Base-by-base conservation (phyloP, 495 filamentous ascomycete genomes). In the Lichenothelia convexa region DNA sequence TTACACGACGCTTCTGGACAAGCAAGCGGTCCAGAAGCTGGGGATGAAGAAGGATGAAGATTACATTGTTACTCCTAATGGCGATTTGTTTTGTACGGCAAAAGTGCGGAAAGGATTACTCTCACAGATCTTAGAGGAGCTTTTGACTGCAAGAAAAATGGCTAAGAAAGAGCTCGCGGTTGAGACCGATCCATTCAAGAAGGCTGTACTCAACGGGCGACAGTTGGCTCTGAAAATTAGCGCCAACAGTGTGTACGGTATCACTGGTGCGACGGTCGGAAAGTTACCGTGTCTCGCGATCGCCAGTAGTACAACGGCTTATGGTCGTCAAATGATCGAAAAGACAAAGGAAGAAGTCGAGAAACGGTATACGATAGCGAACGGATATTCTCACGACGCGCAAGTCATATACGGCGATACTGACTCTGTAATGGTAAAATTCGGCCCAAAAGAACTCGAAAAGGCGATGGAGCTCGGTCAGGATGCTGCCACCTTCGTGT, bases 341-440 rank as follows among this genome's bases (percentile, higher is more conserved):
- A 86, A 72, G 57, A 94, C 89, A 11, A 94, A 93, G 53, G 63
- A 75, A 18, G 89, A 94, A 54, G 89, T 99, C 5, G 89, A 99
- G 51, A 57, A 65, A 21, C 69, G 69, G 40, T 99, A 93, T 46
- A 87, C 73, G 15, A 83, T 94, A 27, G 80, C 80, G 9, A 94
- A 95, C 48, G 91, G 89, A 11, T 95, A 95, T 56, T 68, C 70
- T 2, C 81, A 94, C 52, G 80, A 95, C 55, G 89, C 89, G 0
- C 67, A 91, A 46, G 89, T 99, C 56, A 91, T 99, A 40, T 99
- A 99, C 45, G 89, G 89, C 59, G 89, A 99, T 54, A 99, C 89
- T 18, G 89, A 99, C 64, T 99, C 89, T 5, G 89, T 99, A 55
- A 99, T 99, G 89, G 89, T 99, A 22, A 95, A 94, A 48, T 99